Evolutionary conservation across 176 grass and related monocot genomes (phyloP), one percentile per base, ranked within the genome.

Genomic region (Bromus sterilis): DNA sequence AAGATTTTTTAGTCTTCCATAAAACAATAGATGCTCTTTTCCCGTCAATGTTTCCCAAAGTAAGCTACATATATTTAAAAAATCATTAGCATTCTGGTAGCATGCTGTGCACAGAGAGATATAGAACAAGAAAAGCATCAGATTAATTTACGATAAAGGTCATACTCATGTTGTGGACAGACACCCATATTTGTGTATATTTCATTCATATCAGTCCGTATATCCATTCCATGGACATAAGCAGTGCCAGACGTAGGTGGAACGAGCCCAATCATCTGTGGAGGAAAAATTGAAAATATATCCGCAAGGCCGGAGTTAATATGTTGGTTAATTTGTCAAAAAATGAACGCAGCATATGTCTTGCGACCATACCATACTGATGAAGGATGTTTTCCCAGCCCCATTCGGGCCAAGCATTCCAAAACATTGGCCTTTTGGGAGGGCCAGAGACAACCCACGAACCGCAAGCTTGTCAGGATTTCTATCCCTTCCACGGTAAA

Each of bases 1-100:
- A 66, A 98, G 95, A 86, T 94, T 93, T 84, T 98, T 98, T 11
- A 98, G 78, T 80, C 92, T 89, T 24, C 95, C 95, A 85, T 98
- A 98, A 84, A 98, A 98, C 46, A 98, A 56, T 35, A 98, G 28
- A 56, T 98, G 95, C 60, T 98, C 95, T 69, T 82, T 88, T 76
- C 88, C 95, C 6, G 95, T 98, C 48, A 98, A 79, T 77, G 90
- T 98, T 89, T 98, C 95, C 95, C 95, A 94, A 66, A 98, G 93
- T 69, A 98, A 89, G 83, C 95, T 98, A 56, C 40, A 91, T 78
- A 56, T 48, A 91, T 78, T 81, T 82, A 5, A 40, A 41, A 82
- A 35, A 10, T 2, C 21, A 60, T 68, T 60, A 83, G 42, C 25
- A 75, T 30, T 20, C 67, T 34, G 25, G n/a, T 3, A 75, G 14